Evolutionary conservation across 2,329 filamentous ascomycete species (phyloP).

Genomic region (Aaosphaeria pasadenensis): DNA sequence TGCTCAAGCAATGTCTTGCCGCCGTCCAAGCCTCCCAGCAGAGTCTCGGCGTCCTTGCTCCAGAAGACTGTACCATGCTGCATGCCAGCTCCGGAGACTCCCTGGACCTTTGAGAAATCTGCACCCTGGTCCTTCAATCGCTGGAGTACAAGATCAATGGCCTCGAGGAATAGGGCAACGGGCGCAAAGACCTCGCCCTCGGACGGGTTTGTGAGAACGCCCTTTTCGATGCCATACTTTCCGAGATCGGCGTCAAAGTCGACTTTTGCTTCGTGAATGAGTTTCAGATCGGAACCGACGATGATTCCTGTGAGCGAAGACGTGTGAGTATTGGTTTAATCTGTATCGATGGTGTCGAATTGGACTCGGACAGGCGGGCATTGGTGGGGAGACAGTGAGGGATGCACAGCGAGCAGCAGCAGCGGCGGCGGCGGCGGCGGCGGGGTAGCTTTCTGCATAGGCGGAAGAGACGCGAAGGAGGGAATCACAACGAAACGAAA

Average conservation of each 20-base stretch:
- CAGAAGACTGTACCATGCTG: conserved; percentile 98
- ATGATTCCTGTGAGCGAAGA: conserved; percentile 62
- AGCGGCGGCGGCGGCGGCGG: conserved; percentile 6
- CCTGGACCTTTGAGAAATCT: conserved; percentile 71
- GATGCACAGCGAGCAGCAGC: too few relatives aligned
- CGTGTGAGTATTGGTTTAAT: conserved; percentile 7
- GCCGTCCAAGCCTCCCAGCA: conserved; percentile 61
- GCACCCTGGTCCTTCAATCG: conserved; percentile 68
- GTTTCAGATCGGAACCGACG: conserved; percentile 76
- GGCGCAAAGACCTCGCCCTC: conserved; percentile 91
- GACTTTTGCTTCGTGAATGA: conserved; percentile 82
- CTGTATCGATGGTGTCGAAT: conserved; percentile 4
- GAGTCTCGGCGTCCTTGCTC: conserved; percentile 64
- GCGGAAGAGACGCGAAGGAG: background rate
- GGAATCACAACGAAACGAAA: background rate
- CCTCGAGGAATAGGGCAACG: conserved; percentile 91
- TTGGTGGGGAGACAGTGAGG: too few relatives aligned
- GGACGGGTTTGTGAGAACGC: conserved; percentile 75
- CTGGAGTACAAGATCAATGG: conserved; percentile 78
- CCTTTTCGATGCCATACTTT: conserved; percentile 72
- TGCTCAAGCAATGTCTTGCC: conserved; percentile 67
- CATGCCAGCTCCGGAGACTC: conserved; percentile 88
- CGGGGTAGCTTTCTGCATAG: conserved; percentile 22
- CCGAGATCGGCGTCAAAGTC: conserved; percentile 88
- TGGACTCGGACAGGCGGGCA: too few relatives aligned